Conservation (phyloP, 2,329 filamentous ascomycete species). For the Fusarium mexicanum region DNA sequence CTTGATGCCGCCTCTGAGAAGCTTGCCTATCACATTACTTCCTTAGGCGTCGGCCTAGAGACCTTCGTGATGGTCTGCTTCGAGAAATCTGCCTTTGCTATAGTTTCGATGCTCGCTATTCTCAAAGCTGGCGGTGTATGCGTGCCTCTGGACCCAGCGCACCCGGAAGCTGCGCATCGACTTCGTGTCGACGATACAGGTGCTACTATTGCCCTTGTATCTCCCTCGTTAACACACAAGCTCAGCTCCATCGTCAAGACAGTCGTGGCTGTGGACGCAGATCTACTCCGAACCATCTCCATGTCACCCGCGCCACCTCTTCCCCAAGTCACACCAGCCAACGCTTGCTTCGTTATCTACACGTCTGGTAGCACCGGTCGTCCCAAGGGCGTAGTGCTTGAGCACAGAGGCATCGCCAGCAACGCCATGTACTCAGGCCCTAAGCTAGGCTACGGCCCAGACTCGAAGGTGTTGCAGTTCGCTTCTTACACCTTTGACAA, state of each 20-base stretch:
- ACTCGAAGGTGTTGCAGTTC: slow-evolving; percentile 32
- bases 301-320: neutral
- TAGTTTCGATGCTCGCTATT: slow-evolving; percentile 28
- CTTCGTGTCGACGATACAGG: slow-evolving; percentile 22
- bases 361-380: slow-evolving; percentile 31
- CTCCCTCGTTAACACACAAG: neutral
- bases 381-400: slow-evolving; percentile 29
- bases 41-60: slow-evolving; percentile 10
- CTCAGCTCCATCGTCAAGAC: slow-evolving; percentile 11
- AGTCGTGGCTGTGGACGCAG: slow-evolving; percentile 6
- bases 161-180: slow-evolving; percentile 32
- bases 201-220: slow-evolving; percentile 19
- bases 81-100: slow-evolving; percentile 26
- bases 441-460: slow-evolving; percentile 9
- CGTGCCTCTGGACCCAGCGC: slow-evolving; percentile 25
- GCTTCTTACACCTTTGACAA: slow-evolving; percentile 35
- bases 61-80: slow-evolving; percentile 23
- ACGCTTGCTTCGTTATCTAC: slow-evolving; percentile 35
- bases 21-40: slow-evolving; percentile 13
- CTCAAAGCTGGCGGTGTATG: slow-evolving; percentile 30
- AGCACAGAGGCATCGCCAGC: slow-evolving; percentile 28
- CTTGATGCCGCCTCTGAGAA: slow-evolving; percentile 23
- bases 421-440: slow-evolving; percentile 15
- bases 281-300: neutral
- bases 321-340: neutral